Percentiles rank a stretch among this genome's conserved stretches.
Conservation (phyloP, 192 early-diverging fungal genomes). For the Hyaloraphidium curvatum region DNA sequence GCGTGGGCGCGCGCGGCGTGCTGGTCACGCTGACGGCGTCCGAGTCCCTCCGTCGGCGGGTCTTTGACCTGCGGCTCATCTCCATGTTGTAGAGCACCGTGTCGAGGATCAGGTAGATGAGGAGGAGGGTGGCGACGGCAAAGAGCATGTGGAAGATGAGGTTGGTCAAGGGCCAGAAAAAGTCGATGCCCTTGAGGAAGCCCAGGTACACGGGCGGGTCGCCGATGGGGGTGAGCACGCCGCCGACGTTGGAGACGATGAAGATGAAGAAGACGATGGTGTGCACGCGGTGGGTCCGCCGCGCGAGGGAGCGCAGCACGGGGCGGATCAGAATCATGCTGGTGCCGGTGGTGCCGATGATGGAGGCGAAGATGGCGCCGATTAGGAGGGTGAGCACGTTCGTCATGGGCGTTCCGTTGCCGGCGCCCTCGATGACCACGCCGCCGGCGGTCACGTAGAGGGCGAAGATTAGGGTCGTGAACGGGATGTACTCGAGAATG, state of each 20-base stretch:
- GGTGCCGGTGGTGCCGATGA: neutral
- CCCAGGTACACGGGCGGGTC: neutral
- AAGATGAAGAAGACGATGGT: neutral
- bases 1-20: too few species aligned
- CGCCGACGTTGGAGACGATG: neutral
- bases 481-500: neutral
- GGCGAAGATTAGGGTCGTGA: neutral
- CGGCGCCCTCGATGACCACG: neutral
- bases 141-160: neutral
- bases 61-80: too few species aligned
- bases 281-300: neutral
- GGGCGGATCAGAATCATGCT: neutral
- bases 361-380: neutral
- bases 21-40: too few species aligned
- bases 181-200: slow-evolving; percentile 4
- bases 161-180: neutral
- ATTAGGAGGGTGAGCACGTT: neutral
- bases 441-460: neutral
- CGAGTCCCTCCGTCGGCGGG: too few species aligned
- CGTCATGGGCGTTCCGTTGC: neutral
- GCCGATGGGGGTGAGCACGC: neutral
- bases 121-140: neutral
- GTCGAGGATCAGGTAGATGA: neutral
- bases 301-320: neutral
- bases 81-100: neutral